Evolutionary conservation across 1,284 basidiomycete species (phyloP).

Genomic region (Tetrapyrgos nigripes): DNA sequence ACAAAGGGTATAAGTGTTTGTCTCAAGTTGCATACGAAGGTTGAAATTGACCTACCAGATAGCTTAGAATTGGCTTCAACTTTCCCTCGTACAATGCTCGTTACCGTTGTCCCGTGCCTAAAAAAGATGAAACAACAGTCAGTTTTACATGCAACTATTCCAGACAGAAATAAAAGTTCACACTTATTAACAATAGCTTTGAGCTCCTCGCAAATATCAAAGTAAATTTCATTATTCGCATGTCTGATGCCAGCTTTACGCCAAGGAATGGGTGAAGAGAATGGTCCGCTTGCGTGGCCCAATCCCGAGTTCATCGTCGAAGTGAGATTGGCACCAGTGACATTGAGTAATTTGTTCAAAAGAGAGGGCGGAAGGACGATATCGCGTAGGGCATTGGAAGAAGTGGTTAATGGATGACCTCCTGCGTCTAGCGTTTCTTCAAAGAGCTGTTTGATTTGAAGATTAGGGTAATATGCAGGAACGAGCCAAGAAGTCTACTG

Average conservation of each 20-base stretch:
- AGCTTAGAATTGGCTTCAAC: constrained; percentile 85
- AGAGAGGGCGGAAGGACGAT: constrained; percentile 90
- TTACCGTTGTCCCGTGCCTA: constrained; percentile 79
- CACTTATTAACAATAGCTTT: constrained; percentile 86
- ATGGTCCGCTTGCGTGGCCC: constrained; percentile 64
- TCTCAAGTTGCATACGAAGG: not conserved
- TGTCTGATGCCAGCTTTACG: constrained; percentile 86
- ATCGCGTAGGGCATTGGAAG: constrained; percentile 89
- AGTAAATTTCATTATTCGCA: constrained; percentile 92
- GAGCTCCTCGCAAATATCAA: constrained; percentile 89
- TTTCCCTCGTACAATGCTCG: constrained; percentile 79
- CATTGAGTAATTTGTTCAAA: constrained; percentile 77
- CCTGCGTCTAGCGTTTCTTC: constrained; percentile 95
- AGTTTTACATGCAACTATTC: not conserved
- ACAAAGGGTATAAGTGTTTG: constrained; percentile 11
- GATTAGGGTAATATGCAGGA: not conserved
- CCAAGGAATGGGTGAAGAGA: constrained; percentile 95
- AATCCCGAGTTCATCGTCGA: constrained; percentile 50
- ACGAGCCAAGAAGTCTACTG: constrained; percentile 18
- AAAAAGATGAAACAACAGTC: not conserved
- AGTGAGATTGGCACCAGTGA: constrained; percentile 60
- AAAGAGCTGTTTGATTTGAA: constrained; percentile 65
- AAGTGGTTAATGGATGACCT: constrained; percentile 94
- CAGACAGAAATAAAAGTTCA: constrained; percentile 27
- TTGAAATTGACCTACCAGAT: constrained; percentile 58